A percentile compares a stretch with the other conserved stretches of the same genome.
Conservation (phyloP, 805 yeast genomes). For the Wickerhamiella kurtzmanii region DNA sequence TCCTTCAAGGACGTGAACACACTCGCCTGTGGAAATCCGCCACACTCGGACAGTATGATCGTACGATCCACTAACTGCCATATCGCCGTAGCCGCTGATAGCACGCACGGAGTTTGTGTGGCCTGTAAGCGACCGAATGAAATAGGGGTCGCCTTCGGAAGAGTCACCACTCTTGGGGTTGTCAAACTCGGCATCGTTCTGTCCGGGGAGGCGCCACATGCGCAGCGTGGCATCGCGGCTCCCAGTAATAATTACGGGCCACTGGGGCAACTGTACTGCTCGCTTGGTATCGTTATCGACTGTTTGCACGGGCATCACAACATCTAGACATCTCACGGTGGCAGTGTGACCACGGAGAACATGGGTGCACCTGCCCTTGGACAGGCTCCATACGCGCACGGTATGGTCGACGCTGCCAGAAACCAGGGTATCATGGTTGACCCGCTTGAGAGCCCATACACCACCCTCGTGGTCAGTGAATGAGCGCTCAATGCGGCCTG, state of each 20-base stretch:
- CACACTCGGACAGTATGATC: slow-evolving; percentile 85
- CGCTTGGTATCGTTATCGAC: slow-evolving; percentile 40
- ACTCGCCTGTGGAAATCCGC: slow-evolving; percentile 66
- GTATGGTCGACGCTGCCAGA: slow-evolving; percentile 93
- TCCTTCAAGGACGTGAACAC: slow-evolving; percentile 62
- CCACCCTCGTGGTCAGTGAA: slow-evolving; percentile 92
- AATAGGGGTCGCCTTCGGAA: slow-evolving; percentile 36
- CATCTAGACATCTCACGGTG: slow-evolving; percentile 83
- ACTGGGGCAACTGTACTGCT: slow-evolving; percentile 42
- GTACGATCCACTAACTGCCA: slow-evolving; percentile 78
- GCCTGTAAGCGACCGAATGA: slow-evolving; percentile 56
- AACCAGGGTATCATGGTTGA: slow-evolving; percentile 57
- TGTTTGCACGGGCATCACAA: slow-evolving; percentile 51
- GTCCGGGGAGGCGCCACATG: slow-evolving; percentile 64
- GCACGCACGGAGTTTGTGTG: slow-evolving; percentile 76
- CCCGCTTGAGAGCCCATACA: slow-evolving; percentile 93
- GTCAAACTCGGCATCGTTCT: slow-evolving; percentile 24
- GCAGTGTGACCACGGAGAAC: slow-evolving; percentile 85
- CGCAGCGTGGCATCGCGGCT: slow-evolving; percentile 76
- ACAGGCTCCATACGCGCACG: slow-evolving; percentile 85
- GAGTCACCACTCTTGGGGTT: slow-evolving; percentile 24
- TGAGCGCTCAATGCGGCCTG: slow-evolving; percentile 50
- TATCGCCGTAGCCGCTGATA: slow-evolving; percentile 72
- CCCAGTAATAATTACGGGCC: slow-evolving; percentile 71
- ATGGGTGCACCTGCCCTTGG: slow-evolving; percentile 77